Conservation (phyloP, 2,329 filamentous ascomycete species). For the Tolypocladium endophyticum region DNA sequence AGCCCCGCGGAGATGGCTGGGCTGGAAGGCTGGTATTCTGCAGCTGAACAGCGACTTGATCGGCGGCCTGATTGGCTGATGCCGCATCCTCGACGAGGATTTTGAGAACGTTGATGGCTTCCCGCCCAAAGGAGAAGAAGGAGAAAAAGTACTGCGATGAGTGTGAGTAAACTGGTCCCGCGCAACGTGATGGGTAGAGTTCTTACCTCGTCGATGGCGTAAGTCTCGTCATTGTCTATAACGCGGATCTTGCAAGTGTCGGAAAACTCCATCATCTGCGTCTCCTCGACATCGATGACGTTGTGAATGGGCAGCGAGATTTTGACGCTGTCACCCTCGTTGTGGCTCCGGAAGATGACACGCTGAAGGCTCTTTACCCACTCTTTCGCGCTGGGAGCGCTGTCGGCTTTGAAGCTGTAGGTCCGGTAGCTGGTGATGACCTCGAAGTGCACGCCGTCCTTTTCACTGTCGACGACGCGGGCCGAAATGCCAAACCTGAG, state of each 20-base stretch:
- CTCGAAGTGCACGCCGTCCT: constrained; percentile 66
- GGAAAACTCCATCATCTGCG: constrained; percentile 79
- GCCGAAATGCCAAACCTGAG: constrained; percentile 85
- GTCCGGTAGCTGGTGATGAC: constrained; percentile 74
- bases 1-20: constrained; percentile 13
- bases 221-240: constrained; percentile 88
- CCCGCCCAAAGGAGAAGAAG: constrained; percentile 78
- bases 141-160: constrained; percentile 79
- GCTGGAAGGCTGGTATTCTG: constrained; percentile 6
- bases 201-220: constrained; percentile 80
- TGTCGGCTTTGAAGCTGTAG: constrained; percentile 86
- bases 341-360: constrained; percentile 90
- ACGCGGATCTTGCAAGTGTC: constrained; percentile 91
- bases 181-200: background rate
- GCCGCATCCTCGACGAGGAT: constrained; percentile 58
- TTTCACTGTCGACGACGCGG: constrained; percentile 64
- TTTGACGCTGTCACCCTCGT: constrained; percentile 94
- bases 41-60: constrained; percentile 9
- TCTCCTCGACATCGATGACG: constrained; percentile 86
- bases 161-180: background rate
- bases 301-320: constrained; percentile 84
- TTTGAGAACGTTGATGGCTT: constrained; percentile 70
- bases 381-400: constrained; percentile 76
- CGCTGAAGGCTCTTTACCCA: constrained; percentile 93
- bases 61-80: constrained; percentile 20